A percentile compares a stretch with the other conserved stretches of the same genome.
These are phyloP conservation scores for Talaromyces funiculosus DNA, from an alignment of 2,329 filamentous ascomycete species.

Conservation along the genomic window DNA sequence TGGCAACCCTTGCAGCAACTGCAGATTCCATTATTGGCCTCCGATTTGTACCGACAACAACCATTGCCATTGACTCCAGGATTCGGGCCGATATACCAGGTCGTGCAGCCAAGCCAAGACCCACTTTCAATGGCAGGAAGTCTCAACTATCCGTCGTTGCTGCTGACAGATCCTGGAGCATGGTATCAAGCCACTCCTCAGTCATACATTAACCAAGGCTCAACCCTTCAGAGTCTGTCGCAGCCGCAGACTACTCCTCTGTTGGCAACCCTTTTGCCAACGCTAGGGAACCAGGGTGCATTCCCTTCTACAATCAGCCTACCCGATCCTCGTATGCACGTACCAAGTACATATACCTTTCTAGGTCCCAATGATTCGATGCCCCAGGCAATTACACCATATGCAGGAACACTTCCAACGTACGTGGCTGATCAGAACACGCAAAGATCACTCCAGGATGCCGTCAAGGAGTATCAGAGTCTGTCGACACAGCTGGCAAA, in stretches of 20 bases:
- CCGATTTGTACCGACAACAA: slow-evolving; percentile 14
- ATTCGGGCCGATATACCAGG: slow-evolving; percentile 8
- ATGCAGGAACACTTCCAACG: slow-evolving; percentile 11
- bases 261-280: slow-evolving; percentile 3
- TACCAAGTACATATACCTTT: slow-evolving; percentile 12
- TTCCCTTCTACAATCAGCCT: not conserved
- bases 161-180: slow-evolving; percentile 14
- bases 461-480: slow-evolving; percentile 24
- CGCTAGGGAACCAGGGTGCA: slow-evolving; percentile 1
- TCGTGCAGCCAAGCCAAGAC: slow-evolving; percentile 15
- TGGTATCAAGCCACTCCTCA: slow-evolving; percentile 19
- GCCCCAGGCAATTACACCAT: slow-evolving; percentile 3
- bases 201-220: slow-evolving; percentile 13
- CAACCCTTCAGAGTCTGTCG: slow-evolving; percentile 13
- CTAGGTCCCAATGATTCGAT: not conserved
- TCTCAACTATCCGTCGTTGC: slow-evolving; percentile 8
- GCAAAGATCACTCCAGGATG: slow-evolving; percentile 25
- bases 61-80: slow-evolving; percentile 1
- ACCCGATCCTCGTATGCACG: not conserved
- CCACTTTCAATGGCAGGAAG: slow-evolving; percentile 15
- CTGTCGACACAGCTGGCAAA: slow-evolving; percentile 30
- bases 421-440: slow-evolving; percentile 15
- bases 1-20: slow-evolving; percentile 7
- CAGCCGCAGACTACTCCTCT: slow-evolving; percentile 13
- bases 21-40: slow-evolving; percentile 13